These are phyloP conservation scores for Colletotrichum melonis DNA, from an alignment of 2,329 filamentous ascomycete species.

Conservation along the genomic window DNA sequence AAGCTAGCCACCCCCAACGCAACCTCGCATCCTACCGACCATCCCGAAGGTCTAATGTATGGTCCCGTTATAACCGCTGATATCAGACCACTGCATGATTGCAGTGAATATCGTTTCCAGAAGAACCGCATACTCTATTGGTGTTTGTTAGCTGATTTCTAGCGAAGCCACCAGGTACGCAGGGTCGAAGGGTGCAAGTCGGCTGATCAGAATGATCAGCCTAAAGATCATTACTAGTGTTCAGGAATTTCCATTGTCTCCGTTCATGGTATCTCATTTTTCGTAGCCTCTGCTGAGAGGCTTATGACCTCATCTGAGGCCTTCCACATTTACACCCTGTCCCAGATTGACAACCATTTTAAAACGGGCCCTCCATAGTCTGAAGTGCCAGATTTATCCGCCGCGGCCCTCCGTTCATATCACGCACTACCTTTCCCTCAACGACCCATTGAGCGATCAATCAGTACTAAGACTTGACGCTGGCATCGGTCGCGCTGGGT, in stretches of 20 bases:
- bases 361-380: neutral
- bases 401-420: neutral
- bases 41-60: neutral
- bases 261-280: conserved; percentile 34
- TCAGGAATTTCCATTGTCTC: conserved; percentile 29
- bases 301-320: conserved; percentile 1
- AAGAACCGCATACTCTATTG: neutral
- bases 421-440: neutral
- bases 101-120: neutral
- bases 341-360: conserved; percentile 14
- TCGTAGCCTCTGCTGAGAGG: conserved; percentile 22
- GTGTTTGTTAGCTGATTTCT: neutral
- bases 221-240: neutral
- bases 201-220: neutral
- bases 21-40: neutral
- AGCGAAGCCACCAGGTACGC: neutral
- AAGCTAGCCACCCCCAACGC: conserved; percentile 12
- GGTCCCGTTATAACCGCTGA: neutral
- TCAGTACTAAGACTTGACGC: conserved; percentile 24
- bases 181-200: too few relatives aligned
- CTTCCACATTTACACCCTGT: conserved; percentile 16
- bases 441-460: neutral
- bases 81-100: neutral
- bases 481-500: conserved; percentile 55
- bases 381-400: neutral